phyloP scores from a whole-genome alignment of 1,284 basidiomycete species.

The Sanghuangporus baumii region DNA sequence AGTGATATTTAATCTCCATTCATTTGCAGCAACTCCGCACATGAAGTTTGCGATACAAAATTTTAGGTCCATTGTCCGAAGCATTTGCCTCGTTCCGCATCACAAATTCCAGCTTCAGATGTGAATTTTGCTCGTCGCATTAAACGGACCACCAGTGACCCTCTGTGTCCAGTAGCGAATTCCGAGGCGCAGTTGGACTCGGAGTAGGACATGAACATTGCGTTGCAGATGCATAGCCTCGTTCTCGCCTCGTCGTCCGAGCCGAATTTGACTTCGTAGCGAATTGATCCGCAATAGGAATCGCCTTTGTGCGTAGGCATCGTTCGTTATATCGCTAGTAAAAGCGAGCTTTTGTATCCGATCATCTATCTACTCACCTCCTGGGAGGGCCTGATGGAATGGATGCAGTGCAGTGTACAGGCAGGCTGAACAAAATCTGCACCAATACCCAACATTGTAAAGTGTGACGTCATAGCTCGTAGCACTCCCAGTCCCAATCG shows the following conservation, averaged over 20 bases:
- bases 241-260: constrained; percentile 25
- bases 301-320: constrained; percentile 2
- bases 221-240: constrained; percentile 26
- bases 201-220: constrained; percentile 20
- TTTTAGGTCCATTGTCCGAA: constrained; percentile 22
- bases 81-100: constrained; percentile 21
- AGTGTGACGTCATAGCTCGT: too few species aligned
- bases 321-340: background rate
- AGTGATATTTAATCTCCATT: background rate
- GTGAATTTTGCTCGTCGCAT: constrained; percentile 23
- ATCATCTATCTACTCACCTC: too few species aligned
- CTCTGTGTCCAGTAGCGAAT: constrained; percentile 17
- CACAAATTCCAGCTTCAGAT: constrained; percentile 20
- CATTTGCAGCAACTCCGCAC: constrained; percentile 19
- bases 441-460: too few species aligned
- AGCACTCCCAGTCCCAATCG: too few species aligned
- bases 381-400: too few species aligned
- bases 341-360: too few species aligned
- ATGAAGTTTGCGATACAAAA: constrained; percentile 23
- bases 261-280: constrained; percentile 21
- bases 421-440: too few species aligned
- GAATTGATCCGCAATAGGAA: constrained; percentile 25
- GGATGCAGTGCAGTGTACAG: too few species aligned
- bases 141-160: constrained; percentile 23
- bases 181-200: background rate